Evolutionary conservation across 352 stramenopile genomes (phyloP), one percentile per base, ranked within the genome.

Genomic region (Globisporangium okanoganense): DNA sequence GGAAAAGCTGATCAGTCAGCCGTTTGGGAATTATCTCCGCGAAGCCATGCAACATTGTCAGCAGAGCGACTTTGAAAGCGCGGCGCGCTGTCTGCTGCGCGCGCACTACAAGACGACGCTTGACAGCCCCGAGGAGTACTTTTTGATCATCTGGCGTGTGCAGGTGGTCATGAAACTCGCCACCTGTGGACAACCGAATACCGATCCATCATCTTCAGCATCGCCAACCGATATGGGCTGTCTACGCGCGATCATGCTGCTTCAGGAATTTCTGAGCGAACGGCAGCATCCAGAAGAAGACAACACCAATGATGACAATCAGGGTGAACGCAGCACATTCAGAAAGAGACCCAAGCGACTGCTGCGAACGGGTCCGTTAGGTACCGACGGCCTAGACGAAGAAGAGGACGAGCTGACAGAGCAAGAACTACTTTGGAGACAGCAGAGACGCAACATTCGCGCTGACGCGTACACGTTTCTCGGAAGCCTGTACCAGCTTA

Each of bases 101-200:
- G 76, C 72, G 1, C 74, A 86, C 44, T 86, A 86, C 72, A 78
- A 79, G 44, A 82, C 74, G 9, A 51, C 40, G 3, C 58, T 81
- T 5, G 74, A 86, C n/a, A 82, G 67, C 10, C 72, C 76, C 6
- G 76, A 81, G 3, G 76, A 86, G 51, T 86, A 86, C 49, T 47
- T 80, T 2, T 45, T 83, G 0, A 61, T 79, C 8, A 62, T 71
- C 7, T 83, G 76, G 74, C 72, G 74, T 7, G 62, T 79, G 1
- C 73, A 83, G 56, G 65, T 86, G 13, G 61, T 62, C 12, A 20
- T 64, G 43, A 63, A 61, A 38, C n/a, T 56, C 27, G n/a, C 48
- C 38, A 18, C 5, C 6, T 12, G 25, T 13, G 10, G 22, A 3
- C 18, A 29, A 27, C 4, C 18, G 8, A 24, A 41, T 18, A 10